Evolutionary conservation across 371 early-diverging fungal genomes (phyloP).

Genomic region (Circinella minor): DNA sequence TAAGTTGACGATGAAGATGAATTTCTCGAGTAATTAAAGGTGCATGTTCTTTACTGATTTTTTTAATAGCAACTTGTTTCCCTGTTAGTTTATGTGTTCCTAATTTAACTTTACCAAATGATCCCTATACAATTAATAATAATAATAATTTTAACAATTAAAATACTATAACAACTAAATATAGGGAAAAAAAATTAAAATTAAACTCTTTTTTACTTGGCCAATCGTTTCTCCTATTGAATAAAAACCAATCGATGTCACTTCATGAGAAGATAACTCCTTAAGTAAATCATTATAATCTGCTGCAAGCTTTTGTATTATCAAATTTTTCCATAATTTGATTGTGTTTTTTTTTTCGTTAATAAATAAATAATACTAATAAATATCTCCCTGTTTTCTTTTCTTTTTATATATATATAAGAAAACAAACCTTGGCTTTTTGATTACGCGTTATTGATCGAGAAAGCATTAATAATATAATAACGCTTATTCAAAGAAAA

Average conservation of each 20-base stretch:
- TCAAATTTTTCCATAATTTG: too few relatives aligned
- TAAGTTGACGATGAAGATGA: conserved; percentile 83
- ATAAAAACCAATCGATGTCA: conserved; percentile 30
- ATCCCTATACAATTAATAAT: conserved; percentile 54
- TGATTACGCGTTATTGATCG: conserved; percentile 21
- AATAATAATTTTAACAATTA: background rate
- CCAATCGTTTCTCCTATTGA: conserved; percentile 31
- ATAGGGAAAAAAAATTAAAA: background rate
- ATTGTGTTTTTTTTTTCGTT: too few relatives aligned
- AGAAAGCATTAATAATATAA: background rate
- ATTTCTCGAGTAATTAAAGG: conserved; percentile 83
- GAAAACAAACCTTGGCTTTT: conserved; percentile 28
- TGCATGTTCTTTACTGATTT: conserved; percentile 82
- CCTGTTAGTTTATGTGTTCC: conserved; percentile 80
- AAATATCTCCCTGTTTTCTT: background rate
- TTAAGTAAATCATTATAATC: conserved; percentile 37
- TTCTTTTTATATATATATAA: background rate
- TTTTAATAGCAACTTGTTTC: conserved; percentile 84
- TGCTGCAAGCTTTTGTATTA: conserved; percentile 25
- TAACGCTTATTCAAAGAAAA: background rate
- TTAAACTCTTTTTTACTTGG: conserved; percentile 15
- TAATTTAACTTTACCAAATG: conserved; percentile 88
- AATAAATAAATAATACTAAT: background rate
- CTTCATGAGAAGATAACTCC: conserved; percentile 27
- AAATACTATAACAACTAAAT: background rate